phyloP scores from a whole-genome alignment of 208 protist species.

The Naegleria gruberi region DNA sequence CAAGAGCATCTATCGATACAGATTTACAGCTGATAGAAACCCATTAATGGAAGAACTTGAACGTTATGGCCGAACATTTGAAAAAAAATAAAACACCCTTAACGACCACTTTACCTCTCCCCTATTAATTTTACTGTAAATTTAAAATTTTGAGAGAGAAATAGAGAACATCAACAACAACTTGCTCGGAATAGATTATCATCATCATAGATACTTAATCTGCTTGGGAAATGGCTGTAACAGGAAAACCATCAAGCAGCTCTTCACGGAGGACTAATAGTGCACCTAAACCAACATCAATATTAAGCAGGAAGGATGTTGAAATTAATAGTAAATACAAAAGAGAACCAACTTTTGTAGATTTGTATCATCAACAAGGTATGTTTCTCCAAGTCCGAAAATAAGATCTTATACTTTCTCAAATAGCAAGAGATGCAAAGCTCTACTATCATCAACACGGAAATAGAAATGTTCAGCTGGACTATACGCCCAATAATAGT shows the following conservation, averaged over 20 bases:
- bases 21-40: background rate
- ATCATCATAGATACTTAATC: too few relatives aligned
- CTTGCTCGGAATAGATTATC: too few relatives aligned
- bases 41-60: background rate
- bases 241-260: background rate
- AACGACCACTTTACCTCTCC: too few relatives aligned
- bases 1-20: background rate
- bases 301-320: background rate
- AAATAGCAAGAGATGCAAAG: background rate
- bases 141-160: too few relatives aligned
- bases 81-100: background rate
- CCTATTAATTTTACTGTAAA: background rate
- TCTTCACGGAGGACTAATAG: background rate
- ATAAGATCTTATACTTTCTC: background rate
- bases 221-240: background rate
- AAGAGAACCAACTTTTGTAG: background rate
- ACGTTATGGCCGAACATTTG: background rate
- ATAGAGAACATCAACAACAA: too few relatives aligned
- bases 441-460: background rate
- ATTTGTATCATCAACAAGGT: background rate
- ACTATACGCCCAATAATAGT: background rate
- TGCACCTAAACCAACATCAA: background rate
- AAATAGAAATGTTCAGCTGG: background rate
- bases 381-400: background rate
- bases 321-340: background rate